Evolutionary conservation across 169 alveolate genomes (phyloP).

Genomic region (Eimeria tenella): DNA sequence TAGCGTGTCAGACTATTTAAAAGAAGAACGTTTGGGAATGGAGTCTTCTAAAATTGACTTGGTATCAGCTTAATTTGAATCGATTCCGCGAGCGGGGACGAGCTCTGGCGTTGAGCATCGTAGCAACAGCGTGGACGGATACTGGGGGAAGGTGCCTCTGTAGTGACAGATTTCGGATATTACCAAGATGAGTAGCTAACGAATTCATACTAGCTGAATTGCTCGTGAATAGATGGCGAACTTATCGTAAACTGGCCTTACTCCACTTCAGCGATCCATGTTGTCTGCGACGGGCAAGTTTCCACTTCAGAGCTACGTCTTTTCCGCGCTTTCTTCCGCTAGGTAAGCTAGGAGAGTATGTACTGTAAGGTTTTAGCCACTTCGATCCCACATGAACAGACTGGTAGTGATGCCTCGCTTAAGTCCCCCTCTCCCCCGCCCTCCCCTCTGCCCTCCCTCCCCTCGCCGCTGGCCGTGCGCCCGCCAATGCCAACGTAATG

Average conservation of each 20-base stretch:
- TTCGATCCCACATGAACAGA: slow-evolving; percentile 4
- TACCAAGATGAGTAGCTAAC: not conserved
- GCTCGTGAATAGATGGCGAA: not conserved
- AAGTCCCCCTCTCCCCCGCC: slow-evolving; percentile 71
- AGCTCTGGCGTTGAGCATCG: too few relatives aligned
- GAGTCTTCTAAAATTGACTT: too few relatives aligned
- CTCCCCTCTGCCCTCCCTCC: slow-evolving; percentile 75
- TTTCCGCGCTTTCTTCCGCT: not conserved
- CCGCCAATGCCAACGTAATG: slow-evolving; percentile 25
- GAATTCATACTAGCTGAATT: not conserved
- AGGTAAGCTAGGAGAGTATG: not conserved
- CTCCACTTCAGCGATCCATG: slow-evolving; percentile 7
- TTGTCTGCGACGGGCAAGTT: slow-evolving; percentile 59
- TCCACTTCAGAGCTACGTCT: not conserved
- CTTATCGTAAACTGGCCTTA: slow-evolving; percentile 45
- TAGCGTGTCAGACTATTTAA: too few relatives aligned
- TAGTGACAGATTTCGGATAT: not conserved
- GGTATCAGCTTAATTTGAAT: too few relatives aligned
- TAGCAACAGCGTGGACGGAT: not conserved
- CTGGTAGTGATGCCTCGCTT: slow-evolving; percentile 42
- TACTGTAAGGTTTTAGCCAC: not conserved
- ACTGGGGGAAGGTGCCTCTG: not conserved
- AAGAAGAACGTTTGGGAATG: too few relatives aligned
- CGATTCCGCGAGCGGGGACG: too few relatives aligned
- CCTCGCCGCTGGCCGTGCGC: slow-evolving; percentile 76